Conservation (phyloP, 164 flowering plant species). For the Piper longum region DNA sequence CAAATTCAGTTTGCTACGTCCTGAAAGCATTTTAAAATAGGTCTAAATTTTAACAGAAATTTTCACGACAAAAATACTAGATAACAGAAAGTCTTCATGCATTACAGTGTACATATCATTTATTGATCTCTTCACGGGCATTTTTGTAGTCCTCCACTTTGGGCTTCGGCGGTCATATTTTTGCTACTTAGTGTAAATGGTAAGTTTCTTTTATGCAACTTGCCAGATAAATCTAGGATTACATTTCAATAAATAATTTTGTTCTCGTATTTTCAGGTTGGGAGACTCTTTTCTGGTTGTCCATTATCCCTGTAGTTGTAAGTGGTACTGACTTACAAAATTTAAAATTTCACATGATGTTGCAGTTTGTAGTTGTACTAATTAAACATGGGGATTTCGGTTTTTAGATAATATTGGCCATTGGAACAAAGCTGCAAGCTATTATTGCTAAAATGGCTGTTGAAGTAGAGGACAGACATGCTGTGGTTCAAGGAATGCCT, state of each 20-base stretch:
- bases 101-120: too few relatives aligned
- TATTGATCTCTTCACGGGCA: too few relatives aligned
- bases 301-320: constrained; percentile 67
- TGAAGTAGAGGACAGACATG: constrained; percentile 78
- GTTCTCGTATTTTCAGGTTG: constrained; percentile 34
- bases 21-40: too few relatives aligned
- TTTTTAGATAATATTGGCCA: constrained; percentile 58
- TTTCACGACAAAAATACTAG: too few relatives aligned
- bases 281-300: constrained; percentile 49
- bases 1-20: too few relatives aligned
- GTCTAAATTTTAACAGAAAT: too few relatives aligned
- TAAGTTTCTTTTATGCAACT: constrained; percentile 5
- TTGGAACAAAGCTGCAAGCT: constrained; percentile 91
- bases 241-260: not conserved
- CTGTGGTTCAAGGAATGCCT: constrained; percentile 92
- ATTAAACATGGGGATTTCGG: not conserved
- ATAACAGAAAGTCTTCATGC: too few relatives aligned
- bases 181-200: constrained; percentile 50
- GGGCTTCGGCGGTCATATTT: constrained; percentile 48
- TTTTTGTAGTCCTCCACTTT: constrained; percentile 48
- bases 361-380: not conserved
- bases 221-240: not conserved
- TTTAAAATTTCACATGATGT: not conserved
- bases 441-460: constrained; percentile 83
- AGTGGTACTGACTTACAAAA: constrained; percentile 7